phyloP scores from a whole-genome alignment of 345 rosid species.

The Boechera retrofracta region DNA sequence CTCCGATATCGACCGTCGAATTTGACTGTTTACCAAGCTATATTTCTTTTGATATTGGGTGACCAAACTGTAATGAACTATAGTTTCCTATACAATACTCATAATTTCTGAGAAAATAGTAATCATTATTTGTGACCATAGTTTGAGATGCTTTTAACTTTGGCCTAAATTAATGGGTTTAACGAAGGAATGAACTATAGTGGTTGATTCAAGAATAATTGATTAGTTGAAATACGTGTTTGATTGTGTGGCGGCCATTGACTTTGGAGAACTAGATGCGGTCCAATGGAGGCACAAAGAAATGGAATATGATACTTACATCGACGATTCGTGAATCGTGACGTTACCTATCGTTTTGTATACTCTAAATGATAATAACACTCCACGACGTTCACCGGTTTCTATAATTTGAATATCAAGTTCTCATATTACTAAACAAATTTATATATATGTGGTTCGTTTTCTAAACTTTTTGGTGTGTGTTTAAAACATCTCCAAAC shows the following conservation, averaged over 20 bases:
- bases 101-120: background rate
- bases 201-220: background rate
- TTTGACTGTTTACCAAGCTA: background rate
- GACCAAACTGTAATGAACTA: background rate
- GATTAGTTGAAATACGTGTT: background rate
- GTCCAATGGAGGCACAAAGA: conserved; percentile 6
- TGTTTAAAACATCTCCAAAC: background rate
- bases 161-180: background rate
- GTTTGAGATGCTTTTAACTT: background rate
- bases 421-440: background rate
- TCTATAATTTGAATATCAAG: background rate
- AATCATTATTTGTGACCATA: background rate
- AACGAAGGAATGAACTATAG: background rate
- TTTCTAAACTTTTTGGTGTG: background rate
- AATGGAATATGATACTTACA: background rate
- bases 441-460: too few relatives aligned
- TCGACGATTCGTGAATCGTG: conserved; percentile 6
- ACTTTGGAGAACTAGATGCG: conserved; percentile 2
- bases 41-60: background rate
- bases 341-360: background rate
- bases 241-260: conserved; percentile 2
- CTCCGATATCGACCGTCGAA: conserved; percentile 2
- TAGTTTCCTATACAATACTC: background rate
- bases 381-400: conserved; percentile 2
- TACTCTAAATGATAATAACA: too few relatives aligned